Percentiles rank a stretch among this genome's conserved stretches.
phyloP scores from a whole-genome alignment of 2,329 filamentous ascomycete genomes.

The Phialocephala subalpina region DNA sequence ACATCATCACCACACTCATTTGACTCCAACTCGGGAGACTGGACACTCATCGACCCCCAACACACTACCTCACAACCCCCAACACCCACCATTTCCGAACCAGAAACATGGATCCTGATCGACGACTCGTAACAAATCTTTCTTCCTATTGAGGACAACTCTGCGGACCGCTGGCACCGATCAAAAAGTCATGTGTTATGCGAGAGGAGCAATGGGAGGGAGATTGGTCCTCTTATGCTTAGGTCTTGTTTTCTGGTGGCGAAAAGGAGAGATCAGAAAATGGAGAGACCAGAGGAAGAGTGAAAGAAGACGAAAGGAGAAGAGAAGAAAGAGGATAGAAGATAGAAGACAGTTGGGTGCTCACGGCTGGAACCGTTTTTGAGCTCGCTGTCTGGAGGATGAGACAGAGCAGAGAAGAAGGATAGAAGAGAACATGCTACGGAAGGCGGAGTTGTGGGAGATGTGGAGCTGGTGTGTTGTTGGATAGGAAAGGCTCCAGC shows the following conservation, averaged over 20 bases:
- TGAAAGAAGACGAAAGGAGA: constrained; percentile 19
- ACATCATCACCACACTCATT: not conserved
- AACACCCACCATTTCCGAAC: constrained; percentile 33
- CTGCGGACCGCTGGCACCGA: constrained; percentile 32
- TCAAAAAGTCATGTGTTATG: constrained; percentile 13
- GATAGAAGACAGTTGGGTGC: constrained; percentile 16
- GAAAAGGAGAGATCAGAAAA: constrained; percentile 34
- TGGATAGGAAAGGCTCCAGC: constrained; percentile 5
- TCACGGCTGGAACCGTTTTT: constrained; percentile 14
- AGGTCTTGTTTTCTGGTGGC: constrained; percentile 31
- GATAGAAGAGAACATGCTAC: constrained; percentile 9
- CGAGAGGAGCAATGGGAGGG: constrained; percentile 38
- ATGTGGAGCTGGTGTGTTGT: constrained; percentile 5
- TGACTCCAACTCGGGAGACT: constrained; percentile 27
- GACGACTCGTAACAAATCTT: constrained; percentile 43
- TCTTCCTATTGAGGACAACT: constrained; percentile 35
- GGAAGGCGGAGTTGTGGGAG: constrained; percentile 13
- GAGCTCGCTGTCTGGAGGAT: constrained; percentile 15
- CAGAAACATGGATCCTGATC: constrained; percentile 41
- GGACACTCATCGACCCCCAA: constrained; percentile 36
- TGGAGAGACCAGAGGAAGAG: constrained; percentile 16
- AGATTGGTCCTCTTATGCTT: constrained; percentile 38
- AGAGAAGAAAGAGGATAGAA: too few relatives aligned
- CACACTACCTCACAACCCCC: constrained; percentile 16
- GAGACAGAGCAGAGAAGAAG: not conserved